Evolutionary conservation across 2,329 filamentous ascomycete genomes (phyloP).

Genomic region (Cryphonectria japonica): DNA sequence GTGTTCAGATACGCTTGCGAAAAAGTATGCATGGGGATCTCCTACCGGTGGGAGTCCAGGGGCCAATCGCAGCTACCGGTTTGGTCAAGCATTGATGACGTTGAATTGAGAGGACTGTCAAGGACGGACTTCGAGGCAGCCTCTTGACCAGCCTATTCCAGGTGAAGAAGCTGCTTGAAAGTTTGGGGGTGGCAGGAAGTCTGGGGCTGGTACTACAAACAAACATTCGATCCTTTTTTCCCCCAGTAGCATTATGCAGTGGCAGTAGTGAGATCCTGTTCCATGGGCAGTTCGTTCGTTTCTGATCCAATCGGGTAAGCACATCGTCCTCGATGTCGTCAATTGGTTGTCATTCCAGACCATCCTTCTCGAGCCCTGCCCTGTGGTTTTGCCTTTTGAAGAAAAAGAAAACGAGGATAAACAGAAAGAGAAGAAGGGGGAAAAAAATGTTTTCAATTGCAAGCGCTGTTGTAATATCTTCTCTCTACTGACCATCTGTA

Average conservation of each 20-base stretch:
- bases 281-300: not conserved
- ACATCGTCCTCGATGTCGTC: not conserved
- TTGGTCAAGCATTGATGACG: constrained; percentile 11
- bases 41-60: not conserved
- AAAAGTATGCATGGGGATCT: not conserved
- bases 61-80: constrained; percentile 8
- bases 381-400: not conserved
- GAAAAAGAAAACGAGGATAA: not conserved
- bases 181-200: not conserved
- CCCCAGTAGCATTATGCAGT: not conserved
- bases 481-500: not conserved
- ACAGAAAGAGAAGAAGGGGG: not conserved
- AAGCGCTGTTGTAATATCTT: not conserved
- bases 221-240: not conserved
- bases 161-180: not conserved
- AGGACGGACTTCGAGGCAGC: not conserved
- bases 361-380: not conserved
- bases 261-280: no score
- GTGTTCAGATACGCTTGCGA: not conserved
- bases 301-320: not conserved
- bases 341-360: not conserved
- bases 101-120: not conserved
- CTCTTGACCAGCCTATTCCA: not conserved
- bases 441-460: not conserved
- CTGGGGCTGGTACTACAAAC: not conserved